Base-by-base conservation (phyloP, 2,329 filamentous ascomycete species). In the Gyromitra esculenta region DNA sequence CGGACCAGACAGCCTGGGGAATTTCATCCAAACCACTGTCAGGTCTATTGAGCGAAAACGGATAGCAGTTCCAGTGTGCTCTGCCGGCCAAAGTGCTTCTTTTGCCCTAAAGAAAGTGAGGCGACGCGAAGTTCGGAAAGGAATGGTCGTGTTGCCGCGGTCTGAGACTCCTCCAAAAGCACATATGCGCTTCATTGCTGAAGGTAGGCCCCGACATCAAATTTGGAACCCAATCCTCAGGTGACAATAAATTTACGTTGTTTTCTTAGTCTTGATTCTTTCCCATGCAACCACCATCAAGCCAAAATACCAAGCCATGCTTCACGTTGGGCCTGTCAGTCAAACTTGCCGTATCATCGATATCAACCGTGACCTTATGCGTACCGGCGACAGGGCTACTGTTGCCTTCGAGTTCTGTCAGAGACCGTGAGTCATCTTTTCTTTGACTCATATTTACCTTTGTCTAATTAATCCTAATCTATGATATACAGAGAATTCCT, bases 271-370 rank as follows among this genome's bases (percentile, higher is more conserved):
- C 0, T 87, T 99, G 25, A 98, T 99, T 80, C 87, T 99, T 5
- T 96, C 92, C 2, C 96, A 99, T 82, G 94, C 95, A 0, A 99
- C 96, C 0, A 99, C 96, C 56, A 99, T 99, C 84, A 96, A 97
- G 84, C 93, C 91, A 0, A 95, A 94, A 81, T 99, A 99, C 80
- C 96, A 99, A 85, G 96, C 96, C 0, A 99, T 98, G 94, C 87
- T 99, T 25, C 96, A 99, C 81, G 94, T 99, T 3, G 96, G 96
- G 0, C 92, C 96, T 0, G 92, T 99, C 56, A 93, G 92, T 52
- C 96, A 99, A 85, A 99, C 96, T 0, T 99, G 96, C 82, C 91
- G 94, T 9, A 97, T 99, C 82, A 97, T 99, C 81, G 96, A 97
- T 82, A 96, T 99, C 79, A 96, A 99, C 82, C 90, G 95, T n/a